Base-by-base conservation (phyloP, 371 early-diverging fungal genomes). In the Mucor plumbeus region DNA sequence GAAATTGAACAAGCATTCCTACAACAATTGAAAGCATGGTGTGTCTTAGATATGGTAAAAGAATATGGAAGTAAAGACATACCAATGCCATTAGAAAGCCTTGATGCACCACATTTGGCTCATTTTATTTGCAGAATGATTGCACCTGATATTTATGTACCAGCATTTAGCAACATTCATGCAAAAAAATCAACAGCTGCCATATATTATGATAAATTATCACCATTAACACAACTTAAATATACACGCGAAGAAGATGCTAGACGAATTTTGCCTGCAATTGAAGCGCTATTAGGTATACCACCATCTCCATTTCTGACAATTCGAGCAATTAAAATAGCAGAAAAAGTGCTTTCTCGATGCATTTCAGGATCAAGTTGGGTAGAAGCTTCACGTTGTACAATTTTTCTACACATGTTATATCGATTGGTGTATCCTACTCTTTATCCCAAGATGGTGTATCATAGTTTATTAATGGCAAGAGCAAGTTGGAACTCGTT, bases 381-480 rank as follows among this genome's bases (percentile, higher is more conserved):
- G 87, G 68, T 73, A 2, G 74, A 84, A 54, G 88, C 88, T 4
- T 77, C 87, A 44, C 72, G 76, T 58, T 74, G 82, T 39, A 74
- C 87, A 9, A 70, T 80, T 21, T 87, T 84, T 59, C 77, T 91
- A 5, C 75, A 90, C 65, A 85, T 87, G 10, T 74, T 87, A 13
- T 92, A 93, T 63, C 63, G 87, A 13, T 41, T 91, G 61, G 74
- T 85, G 4, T 92, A 91, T 64, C 90, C 90, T 35, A 74, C 86
- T 2, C 77, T 81, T 54, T 90, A 92, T 72, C 91, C 93, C 3
- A 69, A 88, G 10, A 69, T 90, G 15, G 85, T 85, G 5, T 58
- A 59, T 58, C 90, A 91, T 60, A 77, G 78, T 38, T 65, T 91
- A 41, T 74, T 86, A 31, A 56, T 88, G 36, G 87, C 88, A 21